These are phyloP conservation scores for Crithidia expoeki DNA, from an alignment of 208 protist genomes.

Conservation along the genomic window DNA sequence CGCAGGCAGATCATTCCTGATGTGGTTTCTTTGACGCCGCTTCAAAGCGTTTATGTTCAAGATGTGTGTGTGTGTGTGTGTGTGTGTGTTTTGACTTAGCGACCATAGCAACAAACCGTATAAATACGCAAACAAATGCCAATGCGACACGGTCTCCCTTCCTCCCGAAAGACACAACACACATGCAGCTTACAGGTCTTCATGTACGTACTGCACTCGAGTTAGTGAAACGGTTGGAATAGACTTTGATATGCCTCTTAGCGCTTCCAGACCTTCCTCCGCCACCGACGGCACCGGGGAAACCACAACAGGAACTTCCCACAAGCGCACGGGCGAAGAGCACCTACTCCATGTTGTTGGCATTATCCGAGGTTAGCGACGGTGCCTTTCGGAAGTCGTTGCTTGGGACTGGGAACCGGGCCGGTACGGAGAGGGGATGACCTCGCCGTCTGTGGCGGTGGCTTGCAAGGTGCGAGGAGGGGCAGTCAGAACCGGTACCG, in stretches of 20 bases:
- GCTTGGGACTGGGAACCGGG: slow-evolving; percentile 3
- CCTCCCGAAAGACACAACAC: too few relatives aligned
- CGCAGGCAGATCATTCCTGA: too few relatives aligned
- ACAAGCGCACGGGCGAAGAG: slow-evolving; percentile 1
- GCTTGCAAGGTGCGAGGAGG: background rate
- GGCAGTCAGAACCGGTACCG: background rate
- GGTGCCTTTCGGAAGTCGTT: background rate
- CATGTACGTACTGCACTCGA: slow-evolving; percentile 17
- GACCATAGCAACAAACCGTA: too few relatives aligned
- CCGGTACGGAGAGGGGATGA: slow-evolving; percentile 12
- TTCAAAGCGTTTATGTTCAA: too few relatives aligned
- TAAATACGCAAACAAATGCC: too few relatives aligned
- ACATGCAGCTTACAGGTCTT: slow-evolving; percentile 8
- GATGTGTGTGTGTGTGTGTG: too few relatives aligned
- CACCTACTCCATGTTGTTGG: slow-evolving; percentile 7
- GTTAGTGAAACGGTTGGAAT: slow-evolving; percentile 1
- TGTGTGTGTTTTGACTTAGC: too few relatives aligned
- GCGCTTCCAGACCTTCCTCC: slow-evolving; percentile 6
- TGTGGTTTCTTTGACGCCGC: too few relatives aligned
- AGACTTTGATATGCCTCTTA: background rate
- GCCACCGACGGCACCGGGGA: background rate
- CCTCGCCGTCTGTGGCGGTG: background rate
- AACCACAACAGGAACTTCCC: background rate
- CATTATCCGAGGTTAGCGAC: slow-evolving; percentile 1
- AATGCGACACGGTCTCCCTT: too few relatives aligned